Evolutionary conservation across 352 stramenopile species (phyloP).

Genomic region (Chrysophaeum taylorii): DNA sequence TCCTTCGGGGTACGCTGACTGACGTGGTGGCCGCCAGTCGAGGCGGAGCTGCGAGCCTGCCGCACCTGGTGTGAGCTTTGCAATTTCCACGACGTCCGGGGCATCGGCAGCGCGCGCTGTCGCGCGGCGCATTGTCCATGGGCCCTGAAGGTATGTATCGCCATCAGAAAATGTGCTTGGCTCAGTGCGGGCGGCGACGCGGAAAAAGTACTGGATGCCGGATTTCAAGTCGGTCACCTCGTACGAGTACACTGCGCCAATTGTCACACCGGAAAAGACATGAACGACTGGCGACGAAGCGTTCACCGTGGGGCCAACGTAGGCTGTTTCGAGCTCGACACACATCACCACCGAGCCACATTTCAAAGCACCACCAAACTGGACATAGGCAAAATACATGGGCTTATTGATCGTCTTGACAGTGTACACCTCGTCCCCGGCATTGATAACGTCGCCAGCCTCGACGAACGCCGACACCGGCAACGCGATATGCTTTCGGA

Average conservation of each 20-base stretch:
- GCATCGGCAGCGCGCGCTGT: conserved; percentile 19
- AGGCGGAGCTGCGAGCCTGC: conserved; percentile 25
- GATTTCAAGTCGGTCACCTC: conserved; percentile 65
- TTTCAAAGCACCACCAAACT: neutral
- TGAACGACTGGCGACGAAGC: conserved; percentile 20
- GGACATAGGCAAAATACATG: neutral
- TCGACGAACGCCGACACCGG: conserved; percentile 28
- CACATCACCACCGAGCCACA: conserved; percentile 30
- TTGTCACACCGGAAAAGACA: conserved; percentile 28
- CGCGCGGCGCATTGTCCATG: conserved; percentile 22
- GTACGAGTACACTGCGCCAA: conserved; percentile 40
- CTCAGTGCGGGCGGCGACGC: conserved; percentile 53
- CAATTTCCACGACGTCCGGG: conserved; percentile 32
- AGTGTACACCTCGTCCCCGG: conserved; percentile 29
- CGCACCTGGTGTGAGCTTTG: conserved; percentile 26
- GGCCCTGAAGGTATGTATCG: conserved; percentile 29
- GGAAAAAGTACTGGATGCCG: conserved; percentile 68
- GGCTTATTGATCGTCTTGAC: conserved; percentile 33
- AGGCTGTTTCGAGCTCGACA: conserved; percentile 34
- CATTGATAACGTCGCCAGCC: conserved; percentile 28
- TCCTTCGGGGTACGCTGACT: conserved; percentile 32
- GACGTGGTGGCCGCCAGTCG: conserved; percentile 37
- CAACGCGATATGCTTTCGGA: conserved; percentile 34
- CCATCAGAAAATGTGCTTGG: conserved; percentile 29
- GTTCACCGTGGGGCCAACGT: conserved; percentile 23